These are phyloP conservation scores for Xylariaceae sp. DNA, from an alignment of 2,329 filamentous ascomycete genomes.

Conservation along the genomic window DNA sequence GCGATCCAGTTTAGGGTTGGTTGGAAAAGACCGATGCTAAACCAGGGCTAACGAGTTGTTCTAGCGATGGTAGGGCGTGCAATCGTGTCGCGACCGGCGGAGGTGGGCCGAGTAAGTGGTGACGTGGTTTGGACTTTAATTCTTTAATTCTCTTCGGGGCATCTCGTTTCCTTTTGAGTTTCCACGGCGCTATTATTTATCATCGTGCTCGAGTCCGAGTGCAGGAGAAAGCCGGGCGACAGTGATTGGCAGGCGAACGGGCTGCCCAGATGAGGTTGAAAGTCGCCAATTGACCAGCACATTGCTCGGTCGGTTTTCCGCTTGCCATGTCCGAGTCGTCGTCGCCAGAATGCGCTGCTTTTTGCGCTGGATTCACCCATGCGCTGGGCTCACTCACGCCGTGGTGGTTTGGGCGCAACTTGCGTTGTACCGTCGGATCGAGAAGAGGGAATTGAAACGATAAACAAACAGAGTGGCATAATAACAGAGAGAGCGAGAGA, in stretches of 20 bases:
- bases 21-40: not conserved
- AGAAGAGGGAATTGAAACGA: not conserved
- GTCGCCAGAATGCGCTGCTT: slow-evolving; percentile 9
- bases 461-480: not conserved
- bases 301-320: slow-evolving; percentile 3
- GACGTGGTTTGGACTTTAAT: not conserved
- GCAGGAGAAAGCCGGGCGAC: not conserved
- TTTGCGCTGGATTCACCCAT: slow-evolving; percentile 6
- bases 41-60: not conserved
- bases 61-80: not conserved
- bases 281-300: slow-evolving; percentile 2
- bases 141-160: not conserved
- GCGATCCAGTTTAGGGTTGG: not conserved
- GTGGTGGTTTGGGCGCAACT: slow-evolving; percentile 9
- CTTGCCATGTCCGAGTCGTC: slow-evolving; percentile 5
- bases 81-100: not conserved
- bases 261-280: slow-evolving; percentile 1
- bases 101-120: not conserved
- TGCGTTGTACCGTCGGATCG: not conserved
- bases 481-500: not conserved
- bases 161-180: not conserved
- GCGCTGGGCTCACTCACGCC: slow-evolving; percentile 12
- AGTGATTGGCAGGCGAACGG: slow-evolving; percentile 5
- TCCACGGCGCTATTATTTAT: slow-evolving; percentile 1
- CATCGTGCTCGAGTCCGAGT: slow-evolving; percentile 7